Conservation (phyloP, 257 asterid species). For the Anisodus tanguticus region DNA sequence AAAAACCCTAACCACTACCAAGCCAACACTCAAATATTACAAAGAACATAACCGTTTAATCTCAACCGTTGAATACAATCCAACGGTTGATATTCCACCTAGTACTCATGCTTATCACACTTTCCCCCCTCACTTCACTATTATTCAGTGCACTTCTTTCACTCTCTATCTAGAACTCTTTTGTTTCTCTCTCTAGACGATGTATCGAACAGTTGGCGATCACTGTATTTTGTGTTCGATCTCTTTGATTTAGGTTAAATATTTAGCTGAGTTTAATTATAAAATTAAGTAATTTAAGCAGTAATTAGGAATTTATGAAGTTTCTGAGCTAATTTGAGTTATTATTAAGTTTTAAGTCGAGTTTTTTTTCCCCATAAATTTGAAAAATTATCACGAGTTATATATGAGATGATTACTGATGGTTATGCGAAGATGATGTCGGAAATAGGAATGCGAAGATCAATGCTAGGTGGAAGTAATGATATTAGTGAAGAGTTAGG, state of each 20-base stretch:
- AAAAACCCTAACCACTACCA: neutral
- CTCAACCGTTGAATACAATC: conserved; percentile 37
- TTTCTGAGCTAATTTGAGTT: conserved; percentile 16
- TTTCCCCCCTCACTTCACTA: conserved; percentile 21
- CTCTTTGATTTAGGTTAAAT: neutral
- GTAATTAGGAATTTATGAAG: neutral
- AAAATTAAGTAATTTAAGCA: neutral
- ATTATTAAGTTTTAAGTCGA: neutral
- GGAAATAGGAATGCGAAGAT: conserved; percentile 51
- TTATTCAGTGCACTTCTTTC: conserved; percentile 36
- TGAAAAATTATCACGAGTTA: neutral
- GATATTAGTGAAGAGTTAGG: conserved; percentile 59
- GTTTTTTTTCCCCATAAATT: too few species aligned
- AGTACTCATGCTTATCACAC: conserved; percentile 33
- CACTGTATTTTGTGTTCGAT: conserved; percentile 19
- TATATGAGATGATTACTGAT: conserved; percentile 45
- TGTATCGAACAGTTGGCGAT: conserved; percentile 19
- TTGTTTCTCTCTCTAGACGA: conserved; percentile 35
- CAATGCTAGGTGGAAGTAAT: conserved; percentile 40
- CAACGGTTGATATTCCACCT: conserved; percentile 28
- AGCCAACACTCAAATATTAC: neutral
- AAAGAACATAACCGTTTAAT: conserved; percentile 22
- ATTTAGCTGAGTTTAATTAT: neutral
- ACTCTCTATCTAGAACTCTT: conserved; percentile 19
- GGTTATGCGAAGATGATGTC: conserved; percentile 54